Evolutionary conservation across 805 yeast species (phyloP).

Genomic region (Naumovozyma baii): DNA sequence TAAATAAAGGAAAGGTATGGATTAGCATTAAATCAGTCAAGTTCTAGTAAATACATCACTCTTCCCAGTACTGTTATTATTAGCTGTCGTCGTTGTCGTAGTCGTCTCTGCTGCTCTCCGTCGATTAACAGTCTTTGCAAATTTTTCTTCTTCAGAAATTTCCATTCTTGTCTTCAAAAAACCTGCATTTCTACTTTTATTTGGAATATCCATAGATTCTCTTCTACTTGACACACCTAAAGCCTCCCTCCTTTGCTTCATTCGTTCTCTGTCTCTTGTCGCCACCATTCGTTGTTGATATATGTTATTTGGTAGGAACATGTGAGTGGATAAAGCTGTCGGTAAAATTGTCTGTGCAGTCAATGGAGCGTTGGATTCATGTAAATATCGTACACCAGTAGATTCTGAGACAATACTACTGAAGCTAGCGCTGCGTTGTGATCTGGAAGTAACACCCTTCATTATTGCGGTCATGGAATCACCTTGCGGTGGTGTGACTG

Average conservation of each 20-base stretch:
- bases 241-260: not conserved
- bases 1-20: not conserved
- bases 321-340: constrained; percentile 52
- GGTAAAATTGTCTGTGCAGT: constrained; percentile 49
- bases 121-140: constrained; percentile 3
- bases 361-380: constrained; percentile 50
- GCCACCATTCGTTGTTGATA: constrained; percentile 24
- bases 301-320: constrained; percentile 44
- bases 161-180: constrained; percentile 28
- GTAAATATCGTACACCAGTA: constrained; percentile 29
- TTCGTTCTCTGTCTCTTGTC: not conserved
- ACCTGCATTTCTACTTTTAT: constrained; percentile 18
- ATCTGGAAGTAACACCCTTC: not conserved
- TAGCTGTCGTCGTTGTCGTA: not conserved
- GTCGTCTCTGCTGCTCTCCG: not conserved
- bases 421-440: constrained; percentile 12
- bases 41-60: not conserved
- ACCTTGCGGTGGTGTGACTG: constrained; percentile 21
- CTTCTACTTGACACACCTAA: constrained; percentile 9
- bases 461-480: not conserved
- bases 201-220: constrained; percentile 28
- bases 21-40: not conserved
- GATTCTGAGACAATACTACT: constrained; percentile 31
- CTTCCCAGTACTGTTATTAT: not conserved
- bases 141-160: constrained; percentile 25